Evolutionary conservation across 495 filamentous ascomycete species (phyloP), one percentile per base, ranked within the genome.

Genomic region (Podospora tetraspora): DNA sequence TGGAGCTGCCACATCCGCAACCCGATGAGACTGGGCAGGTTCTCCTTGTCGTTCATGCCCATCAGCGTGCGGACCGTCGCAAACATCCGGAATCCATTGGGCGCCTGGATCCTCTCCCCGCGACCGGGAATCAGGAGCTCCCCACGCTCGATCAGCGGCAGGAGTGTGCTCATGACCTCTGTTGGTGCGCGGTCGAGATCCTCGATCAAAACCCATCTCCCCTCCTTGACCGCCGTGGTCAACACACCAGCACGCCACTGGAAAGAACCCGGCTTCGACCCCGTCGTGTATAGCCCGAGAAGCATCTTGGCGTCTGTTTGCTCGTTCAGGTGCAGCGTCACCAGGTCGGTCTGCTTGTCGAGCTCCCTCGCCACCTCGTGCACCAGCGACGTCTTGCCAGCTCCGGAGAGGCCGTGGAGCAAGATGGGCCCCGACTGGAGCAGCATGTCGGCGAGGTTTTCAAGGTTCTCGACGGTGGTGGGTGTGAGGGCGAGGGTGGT

Each of bases 261-360:
- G 72, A 98, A 98, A 3, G 92, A 91, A 0, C 94, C 96, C 8
- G 92, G 92, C 59, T 89, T 90, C 19, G 90, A 89, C 29, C 83
- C 83, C n/a, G 92, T 93, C 9, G 93, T 89, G 77, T 99, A 97
- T 81, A 97, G 87, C 16, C 96, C 96, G 70, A 98, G 85, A 56
- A 99, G 86, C 77, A 95, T 89, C 73, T 97, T 99, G 0, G 93
- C 93, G 80, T 99, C 96, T 0, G 91, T 97, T 78, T 99, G 96
- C 77, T 97, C 96, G 73, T 97, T 97, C 30, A 99, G 83, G 75
- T 98, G 93, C 37, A 99, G 84, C 10, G 93, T 97, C 37, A 98
- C 87, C 86, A 98, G 90, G 57, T 87, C 86, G 25, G 85, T 81
- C 8, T 89, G 84, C 69, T 90, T 90, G 25, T 89, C 89, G 68